phyloP scores from a whole-genome alignment of 371 early-diverging fungal genomes.

The Mucor velutinosus region DNA sequence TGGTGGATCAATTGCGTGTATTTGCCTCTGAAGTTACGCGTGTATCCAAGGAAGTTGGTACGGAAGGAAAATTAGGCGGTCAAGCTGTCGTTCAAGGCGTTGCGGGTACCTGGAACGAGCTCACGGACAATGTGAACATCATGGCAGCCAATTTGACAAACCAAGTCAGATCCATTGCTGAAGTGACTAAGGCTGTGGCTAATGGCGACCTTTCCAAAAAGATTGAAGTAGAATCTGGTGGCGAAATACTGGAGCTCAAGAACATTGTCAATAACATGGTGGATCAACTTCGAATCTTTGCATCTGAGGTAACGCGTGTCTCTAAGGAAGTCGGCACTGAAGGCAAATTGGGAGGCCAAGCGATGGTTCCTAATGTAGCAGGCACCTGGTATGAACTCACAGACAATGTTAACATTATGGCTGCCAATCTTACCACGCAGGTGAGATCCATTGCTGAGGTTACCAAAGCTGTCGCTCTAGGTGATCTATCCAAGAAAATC shows the following conservation, averaged over 20 bases:
- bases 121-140: constrained; percentile 54
- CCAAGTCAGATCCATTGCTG: constrained; percentile 65
- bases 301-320: too few relatives aligned
- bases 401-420: constrained; percentile 67
- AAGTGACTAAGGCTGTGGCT: constrained; percentile 63
- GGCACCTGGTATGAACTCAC: constrained; percentile 73
- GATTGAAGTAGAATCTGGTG: constrained; percentile 56
- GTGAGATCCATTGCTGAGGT: constrained; percentile 61
- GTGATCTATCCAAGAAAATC: constrained; percentile 53
- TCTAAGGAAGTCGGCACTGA: too few relatives aligned
- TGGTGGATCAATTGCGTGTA: constrained; percentile 44
- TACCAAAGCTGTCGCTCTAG: constrained; percentile 63
- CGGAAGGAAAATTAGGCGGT: too few relatives aligned
- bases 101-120: too few relatives aligned
- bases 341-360: too few relatives aligned
- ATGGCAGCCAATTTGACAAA: constrained; percentile 57
- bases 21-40: constrained; percentile 48
- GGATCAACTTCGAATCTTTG: too few relatives aligned
- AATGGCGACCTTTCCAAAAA: constrained; percentile 60
- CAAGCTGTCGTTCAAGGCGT: too few relatives aligned
- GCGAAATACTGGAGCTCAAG: constrained; percentile 44
- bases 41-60: too few relatives aligned
- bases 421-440: constrained; percentile 63
- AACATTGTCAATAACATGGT: too few relatives aligned
- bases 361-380: too few relatives aligned